phyloP scores from a whole-genome alignment of 1,139 yeast species.

The Yamadazyma triangularis region DNA sequence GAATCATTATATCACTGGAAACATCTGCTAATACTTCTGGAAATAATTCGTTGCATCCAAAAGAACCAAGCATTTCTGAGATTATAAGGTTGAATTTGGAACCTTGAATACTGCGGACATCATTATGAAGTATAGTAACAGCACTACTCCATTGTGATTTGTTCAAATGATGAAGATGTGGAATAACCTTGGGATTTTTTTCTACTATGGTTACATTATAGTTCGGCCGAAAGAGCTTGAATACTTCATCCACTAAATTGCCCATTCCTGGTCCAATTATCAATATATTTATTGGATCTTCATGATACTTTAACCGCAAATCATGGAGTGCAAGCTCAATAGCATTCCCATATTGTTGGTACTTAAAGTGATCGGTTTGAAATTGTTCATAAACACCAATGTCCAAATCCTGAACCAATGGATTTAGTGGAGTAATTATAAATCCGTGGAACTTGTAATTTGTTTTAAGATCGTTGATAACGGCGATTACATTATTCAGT shows the following conservation, averaged over 20 bases:
- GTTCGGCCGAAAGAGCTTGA: constrained; percentile 2
- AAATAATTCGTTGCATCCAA: constrained; percentile 85
- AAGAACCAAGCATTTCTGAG: constrained; percentile 82
- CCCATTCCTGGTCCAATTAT: constrained; percentile 90
- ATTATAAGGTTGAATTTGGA: constrained; percentile 51
- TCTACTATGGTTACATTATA: constrained; percentile 42
- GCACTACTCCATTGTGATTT: constrained; percentile 35
- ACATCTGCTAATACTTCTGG: constrained; percentile 60
- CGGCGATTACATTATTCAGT: not conserved
- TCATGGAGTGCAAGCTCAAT: constrained; percentile 51
- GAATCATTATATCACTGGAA: constrained; percentile 49
- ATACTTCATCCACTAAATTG: constrained; percentile 51
- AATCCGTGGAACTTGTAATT: constrained; percentile 5
- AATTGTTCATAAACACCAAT: constrained; percentile 61
- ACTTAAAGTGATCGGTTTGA: constrained; percentile 66
- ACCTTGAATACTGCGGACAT: constrained; percentile 47
- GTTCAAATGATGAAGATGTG: constrained; percentile 41
- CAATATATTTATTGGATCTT: constrained; percentile 28
- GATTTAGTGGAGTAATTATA: constrained; percentile 58
- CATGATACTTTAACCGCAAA: constrained; percentile 5
- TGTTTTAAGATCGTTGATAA: not conserved
- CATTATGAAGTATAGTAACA: constrained; percentile 51
- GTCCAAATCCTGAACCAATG: constrained; percentile 54
- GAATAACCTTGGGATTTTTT: constrained; percentile 62
- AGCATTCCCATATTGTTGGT: constrained; percentile 63